These are phyloP conservation scores for Phytophthora fragariae DNA, from an alignment of 352 stramenopile genomes.

Conservation along the genomic window DNA sequence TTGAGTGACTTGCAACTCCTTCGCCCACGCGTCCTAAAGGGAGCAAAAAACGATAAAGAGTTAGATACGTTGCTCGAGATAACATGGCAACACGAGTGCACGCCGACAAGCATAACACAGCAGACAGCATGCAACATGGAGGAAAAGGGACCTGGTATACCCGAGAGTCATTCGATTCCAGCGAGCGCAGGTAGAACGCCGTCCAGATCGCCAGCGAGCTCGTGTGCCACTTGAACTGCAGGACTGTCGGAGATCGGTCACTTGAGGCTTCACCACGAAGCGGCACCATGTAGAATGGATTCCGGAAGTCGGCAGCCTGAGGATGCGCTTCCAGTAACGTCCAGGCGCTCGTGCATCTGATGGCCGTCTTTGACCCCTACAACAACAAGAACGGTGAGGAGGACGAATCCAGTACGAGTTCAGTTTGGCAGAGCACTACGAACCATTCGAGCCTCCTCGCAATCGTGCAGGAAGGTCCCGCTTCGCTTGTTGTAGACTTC, in stretches of 20 bases:
- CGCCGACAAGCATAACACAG: not conserved
- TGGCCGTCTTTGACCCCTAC: constrained; percentile 67
- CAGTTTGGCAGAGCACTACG: constrained; percentile 12
- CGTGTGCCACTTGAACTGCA: constrained; percentile 90
- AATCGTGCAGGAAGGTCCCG: constrained; percentile 98
- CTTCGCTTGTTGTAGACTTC: constrained; percentile 97
- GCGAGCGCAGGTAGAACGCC: constrained; percentile 83
- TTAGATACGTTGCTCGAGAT: not conserved
- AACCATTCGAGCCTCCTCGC: constrained; percentile 88
- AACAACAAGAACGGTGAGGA: not conserved
- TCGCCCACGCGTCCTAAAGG: constrained; percentile 79
- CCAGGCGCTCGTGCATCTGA: constrained; percentile 75
- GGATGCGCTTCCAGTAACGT: constrained; percentile 58
- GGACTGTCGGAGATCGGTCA: constrained; percentile 72
- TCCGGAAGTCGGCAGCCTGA: constrained; percentile 60
- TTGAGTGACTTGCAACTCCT: constrained; percentile 83
- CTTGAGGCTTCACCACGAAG: constrained; percentile 39
- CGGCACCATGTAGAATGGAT: constrained; percentile 82
- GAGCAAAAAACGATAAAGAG: not conserved
- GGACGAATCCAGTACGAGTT: not conserved
- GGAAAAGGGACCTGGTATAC: constrained; percentile 69
- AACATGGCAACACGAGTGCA: constrained; percentile 8
- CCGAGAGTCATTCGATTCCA: constrained; percentile 84
- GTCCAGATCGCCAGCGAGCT: constrained; percentile 86
- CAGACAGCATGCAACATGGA: not conserved